Percentiles rank a stretch among this genome's conserved stretches.
These are phyloP conservation scores for Aquilaria yunnanensis DNA, from an alignment of 345 rosid species.

Conservation along the genomic window DNA sequence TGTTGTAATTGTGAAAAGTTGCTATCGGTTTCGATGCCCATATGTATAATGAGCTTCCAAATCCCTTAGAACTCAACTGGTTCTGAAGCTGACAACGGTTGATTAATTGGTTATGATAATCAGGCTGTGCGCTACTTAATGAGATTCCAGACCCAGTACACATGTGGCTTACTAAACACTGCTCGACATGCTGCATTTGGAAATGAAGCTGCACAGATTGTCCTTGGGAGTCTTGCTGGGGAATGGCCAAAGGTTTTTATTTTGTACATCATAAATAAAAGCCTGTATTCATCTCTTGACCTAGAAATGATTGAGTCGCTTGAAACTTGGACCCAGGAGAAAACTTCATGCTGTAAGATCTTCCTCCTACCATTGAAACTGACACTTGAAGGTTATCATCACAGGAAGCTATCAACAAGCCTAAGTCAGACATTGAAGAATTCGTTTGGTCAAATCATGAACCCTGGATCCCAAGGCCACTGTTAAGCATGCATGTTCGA, in stretches of 20 bases:
- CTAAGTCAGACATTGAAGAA: slow-evolving; percentile 51
- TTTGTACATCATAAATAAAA: neutral
- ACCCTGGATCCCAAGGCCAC: slow-evolving; percentile 87
- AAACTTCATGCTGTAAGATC: neutral
- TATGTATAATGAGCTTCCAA: too few relatives aligned
- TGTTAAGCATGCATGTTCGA: slow-evolving; percentile 93
- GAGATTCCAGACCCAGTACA: slow-evolving; percentile 79
- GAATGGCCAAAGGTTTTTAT: slow-evolving; percentile 52
- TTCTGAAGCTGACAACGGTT: neutral
- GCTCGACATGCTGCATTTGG: slow-evolving; percentile 88
- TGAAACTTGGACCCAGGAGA: too few relatives aligned
- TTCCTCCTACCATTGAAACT: neutral
- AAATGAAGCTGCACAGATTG: slow-evolving; percentile 64
- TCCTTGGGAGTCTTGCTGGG: slow-evolving; percentile 34
- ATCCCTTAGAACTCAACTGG: too few relatives aligned
- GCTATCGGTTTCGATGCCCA: too few relatives aligned
- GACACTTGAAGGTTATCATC: slow-evolving; percentile 1
- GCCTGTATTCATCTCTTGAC: too few relatives aligned
- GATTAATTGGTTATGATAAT: neutral
- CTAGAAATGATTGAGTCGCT: neutral
- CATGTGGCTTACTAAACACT: slow-evolving; percentile 64
- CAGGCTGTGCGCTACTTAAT: slow-evolving; percentile 80
- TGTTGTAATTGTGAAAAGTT: too few relatives aligned
- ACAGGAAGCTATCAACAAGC: slow-evolving; percentile 26
- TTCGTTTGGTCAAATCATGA: slow-evolving; percentile 75